A percentile compares a stretch with the other conserved stretches of the same genome.
Evolutionary conservation across 2,329 filamentous ascomycete genomes (phyloP).

Genomic region (Talaromyces sp.): DNA sequence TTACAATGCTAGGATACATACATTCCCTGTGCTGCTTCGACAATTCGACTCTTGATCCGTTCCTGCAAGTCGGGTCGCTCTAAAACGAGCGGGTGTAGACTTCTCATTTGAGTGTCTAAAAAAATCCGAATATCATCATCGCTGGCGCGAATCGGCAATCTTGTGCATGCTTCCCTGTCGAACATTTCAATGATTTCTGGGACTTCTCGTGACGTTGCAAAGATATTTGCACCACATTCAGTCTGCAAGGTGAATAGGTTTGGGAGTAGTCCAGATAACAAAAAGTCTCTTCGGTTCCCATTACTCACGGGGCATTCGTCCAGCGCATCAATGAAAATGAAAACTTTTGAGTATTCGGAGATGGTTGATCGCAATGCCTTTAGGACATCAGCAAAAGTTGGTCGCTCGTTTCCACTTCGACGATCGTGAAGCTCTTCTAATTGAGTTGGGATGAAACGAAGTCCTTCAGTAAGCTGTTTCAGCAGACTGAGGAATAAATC

Average conservation of each 20-base stretch:
- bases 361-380: background rate
- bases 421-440: background rate
- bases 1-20: background rate
- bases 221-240: background rate
- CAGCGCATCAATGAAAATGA: slow-evolving; percentile 5
- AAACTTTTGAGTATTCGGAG: background rate
- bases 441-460: background rate
- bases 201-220: slow-evolving; percentile 5
- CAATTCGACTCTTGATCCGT: background rate
- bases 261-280: background rate
- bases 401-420: background rate
- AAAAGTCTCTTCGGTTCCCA: background rate
- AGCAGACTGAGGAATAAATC: background rate
- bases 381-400: background rate
- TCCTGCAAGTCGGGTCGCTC: background rate
- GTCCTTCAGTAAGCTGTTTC: background rate
- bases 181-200: slow-evolving; percentile 5
- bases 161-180: background rate
- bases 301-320: background rate
- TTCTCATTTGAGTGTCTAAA: background rate
- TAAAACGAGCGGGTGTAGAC: background rate
- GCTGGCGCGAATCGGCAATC: slow-evolving; percentile 1
- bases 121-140: slow-evolving; percentile 1
- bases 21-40: slow-evolving; percentile 4
- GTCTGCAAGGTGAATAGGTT: background rate